These are phyloP conservation scores for Salix caprea DNA, from an alignment of 345 rosid genomes.

Conservation along the genomic window DNA sequence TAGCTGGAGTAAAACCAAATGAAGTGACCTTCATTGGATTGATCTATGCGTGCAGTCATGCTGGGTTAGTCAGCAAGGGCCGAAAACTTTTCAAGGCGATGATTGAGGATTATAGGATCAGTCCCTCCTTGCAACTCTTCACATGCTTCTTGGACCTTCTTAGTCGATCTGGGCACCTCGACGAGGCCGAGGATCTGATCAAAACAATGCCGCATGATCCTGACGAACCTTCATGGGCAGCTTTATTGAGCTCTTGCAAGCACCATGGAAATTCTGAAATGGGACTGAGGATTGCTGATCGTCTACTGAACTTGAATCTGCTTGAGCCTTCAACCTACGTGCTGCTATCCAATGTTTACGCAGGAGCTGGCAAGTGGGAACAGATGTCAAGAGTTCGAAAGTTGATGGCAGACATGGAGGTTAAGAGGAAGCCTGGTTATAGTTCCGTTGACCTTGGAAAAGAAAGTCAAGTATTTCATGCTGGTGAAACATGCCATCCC, in stretches of 20 bases:
- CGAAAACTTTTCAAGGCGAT: constrained; percentile 54
- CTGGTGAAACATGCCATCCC: constrained; percentile 59
- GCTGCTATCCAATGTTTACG: constrained; percentile 61
- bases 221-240: constrained; percentile 85
- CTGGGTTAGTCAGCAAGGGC: constrained; percentile 62
- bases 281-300: constrained; percentile 53
- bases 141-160: constrained; percentile 80
- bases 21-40: constrained; percentile 76
- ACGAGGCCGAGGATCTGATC: constrained; percentile 60
- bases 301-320: constrained; percentile 44
- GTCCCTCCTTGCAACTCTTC: constrained; percentile 68
- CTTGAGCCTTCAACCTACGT: constrained; percentile 62
- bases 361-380: constrained; percentile 55
- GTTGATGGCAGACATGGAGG: constrained; percentile 47
- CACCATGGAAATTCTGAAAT: constrained; percentile 45
- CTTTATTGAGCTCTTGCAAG: constrained; percentile 69
- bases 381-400: constrained; percentile 50
- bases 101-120: constrained; percentile 44
- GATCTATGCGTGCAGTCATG: constrained; percentile 80
- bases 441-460: constrained; percentile 48
- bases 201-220: constrained; percentile 61
- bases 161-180: constrained; percentile 67
- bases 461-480: constrained; percentile 56
- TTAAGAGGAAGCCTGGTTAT: constrained; percentile 62
- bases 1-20: constrained; percentile 60